These are phyloP conservation scores for Cytospora piceae DNA, from an alignment of 2,329 filamentous ascomycete genomes.

Conservation along the genomic window DNA sequence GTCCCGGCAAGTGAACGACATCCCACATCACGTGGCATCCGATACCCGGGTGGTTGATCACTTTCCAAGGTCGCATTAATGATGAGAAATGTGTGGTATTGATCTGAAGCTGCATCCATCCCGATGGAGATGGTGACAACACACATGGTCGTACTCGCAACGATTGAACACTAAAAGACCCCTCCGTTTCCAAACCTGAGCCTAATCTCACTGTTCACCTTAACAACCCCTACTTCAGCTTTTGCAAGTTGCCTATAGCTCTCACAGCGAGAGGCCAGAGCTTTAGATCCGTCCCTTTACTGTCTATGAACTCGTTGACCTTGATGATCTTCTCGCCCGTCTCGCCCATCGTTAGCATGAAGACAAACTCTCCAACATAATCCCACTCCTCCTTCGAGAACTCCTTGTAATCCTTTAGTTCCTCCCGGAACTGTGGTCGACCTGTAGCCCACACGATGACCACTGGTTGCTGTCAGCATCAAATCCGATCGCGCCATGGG, in stretches of 20 bases:
- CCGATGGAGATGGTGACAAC: too few relatives aligned
- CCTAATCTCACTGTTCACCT: too few relatives aligned
- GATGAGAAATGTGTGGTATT: too few relatives aligned
- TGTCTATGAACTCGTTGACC: conserved; percentile 10
- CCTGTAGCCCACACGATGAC: conserved; percentile 2
- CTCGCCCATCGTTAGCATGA: conserved; percentile 9
- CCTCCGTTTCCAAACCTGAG: too few relatives aligned
- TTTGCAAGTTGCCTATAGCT: not conserved
- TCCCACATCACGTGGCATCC: too few relatives aligned
- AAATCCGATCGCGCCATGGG: too few relatives aligned
- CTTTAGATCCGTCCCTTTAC: not conserved
- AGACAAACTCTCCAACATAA: not conserved
- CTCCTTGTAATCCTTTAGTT: conserved; percentile 6
- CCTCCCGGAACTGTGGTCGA: conserved; percentile 7
- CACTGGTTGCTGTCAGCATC: conserved; percentile 1
- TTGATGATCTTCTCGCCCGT: conserved; percentile 3
- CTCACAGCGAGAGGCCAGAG: not conserved
- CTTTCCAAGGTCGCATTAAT: too few relatives aligned
- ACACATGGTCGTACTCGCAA: too few relatives aligned
- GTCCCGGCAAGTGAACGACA: too few relatives aligned
- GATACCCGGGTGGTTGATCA: too few relatives aligned
- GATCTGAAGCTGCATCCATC: too few relatives aligned
- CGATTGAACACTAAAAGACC: too few relatives aligned
- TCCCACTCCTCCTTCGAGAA: conserved; percentile 5
- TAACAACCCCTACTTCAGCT: not conserved